These are phyloP conservation scores for Neofusicoccum kwambonambiense DNA, from an alignment of 2,329 filamentous ascomycete species.

Conservation along the genomic window DNA sequence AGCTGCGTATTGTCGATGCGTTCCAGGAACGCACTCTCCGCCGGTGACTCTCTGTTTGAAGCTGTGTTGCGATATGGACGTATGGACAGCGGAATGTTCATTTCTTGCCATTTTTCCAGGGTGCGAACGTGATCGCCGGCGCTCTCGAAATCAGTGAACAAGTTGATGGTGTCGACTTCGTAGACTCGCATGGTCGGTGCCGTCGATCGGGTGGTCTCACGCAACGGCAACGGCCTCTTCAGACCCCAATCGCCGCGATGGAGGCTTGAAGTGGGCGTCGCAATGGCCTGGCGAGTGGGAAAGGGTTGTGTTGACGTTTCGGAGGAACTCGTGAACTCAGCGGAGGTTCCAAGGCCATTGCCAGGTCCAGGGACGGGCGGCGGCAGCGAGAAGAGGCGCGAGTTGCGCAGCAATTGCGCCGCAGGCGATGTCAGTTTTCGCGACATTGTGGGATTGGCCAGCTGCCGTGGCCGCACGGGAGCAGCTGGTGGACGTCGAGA, in stretches of 20 bases:
- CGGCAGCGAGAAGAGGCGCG: slow-evolving; percentile 86
- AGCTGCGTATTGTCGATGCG: slow-evolving; percentile 45
- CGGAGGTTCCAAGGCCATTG: slow-evolving; percentile 46
- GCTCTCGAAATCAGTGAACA: slow-evolving; percentile 84
- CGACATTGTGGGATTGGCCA: slow-evolving; percentile 25
- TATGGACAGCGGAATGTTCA: slow-evolving; percentile 66
- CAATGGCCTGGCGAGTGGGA: slow-evolving; percentile 81
- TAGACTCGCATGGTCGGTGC: slow-evolving; percentile 75
- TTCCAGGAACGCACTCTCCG: slow-evolving; percentile 42
- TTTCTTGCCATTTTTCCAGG: slow-evolving; percentile 80
- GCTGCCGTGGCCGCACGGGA: background rate
- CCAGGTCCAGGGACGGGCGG: slow-evolving; percentile 62
- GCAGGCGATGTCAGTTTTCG: slow-evolving; percentile 54
- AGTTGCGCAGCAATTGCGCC: slow-evolving; percentile 73
- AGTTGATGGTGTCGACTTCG: slow-evolving; percentile 79
- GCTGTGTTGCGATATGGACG: slow-evolving; percentile 35
- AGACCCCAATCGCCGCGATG: slow-evolving; percentile 86
- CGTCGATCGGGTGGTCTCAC: slow-evolving; percentile 66
- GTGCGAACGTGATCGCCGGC: slow-evolving; percentile 79
- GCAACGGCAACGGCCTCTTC: slow-evolving; percentile 77
- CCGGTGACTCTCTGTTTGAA: slow-evolving; percentile 15
- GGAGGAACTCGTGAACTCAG: slow-evolving; percentile 53
- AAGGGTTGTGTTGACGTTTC: slow-evolving; percentile 71
- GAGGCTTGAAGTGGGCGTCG: slow-evolving; percentile 70
- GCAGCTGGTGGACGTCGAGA: slow-evolving; percentile 3